Percentiles rank a stretch among this genome's conserved stretches.
Evolutionary conservation across 306 rosid species (phyloP).

Genomic region (Trifolium subterraneum): DNA sequence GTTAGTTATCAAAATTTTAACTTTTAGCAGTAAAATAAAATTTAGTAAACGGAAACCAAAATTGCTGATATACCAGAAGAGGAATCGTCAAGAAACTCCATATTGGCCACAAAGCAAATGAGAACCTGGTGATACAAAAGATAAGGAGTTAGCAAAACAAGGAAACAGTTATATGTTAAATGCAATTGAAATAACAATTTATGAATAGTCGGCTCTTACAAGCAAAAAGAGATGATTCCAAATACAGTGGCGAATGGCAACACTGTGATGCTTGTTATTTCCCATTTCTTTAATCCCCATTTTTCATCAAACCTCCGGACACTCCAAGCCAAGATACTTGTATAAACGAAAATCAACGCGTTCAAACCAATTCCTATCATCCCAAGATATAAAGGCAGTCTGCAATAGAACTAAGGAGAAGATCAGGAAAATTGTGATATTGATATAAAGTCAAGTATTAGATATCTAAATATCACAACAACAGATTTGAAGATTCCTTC

Average conservation of each 20-base stretch:
- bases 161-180: slow-evolving; percentile 23
- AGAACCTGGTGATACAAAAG: slow-evolving; percentile 55
- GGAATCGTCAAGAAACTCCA: slow-evolving; percentile 95
- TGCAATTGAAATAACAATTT: slow-evolving; percentile 22
- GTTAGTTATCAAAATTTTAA: slow-evolving; percentile 38
- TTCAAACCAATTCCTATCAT: slow-evolving; percentile 80
- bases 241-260: slow-evolving; percentile 78
- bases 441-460: slow-evolving; percentile 24
- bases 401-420: slow-evolving; percentile 57
- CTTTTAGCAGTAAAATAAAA: slow-evolving; percentile 21
- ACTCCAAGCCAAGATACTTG: slow-evolving; percentile 77
- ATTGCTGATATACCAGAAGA: slow-evolving; percentile 73
- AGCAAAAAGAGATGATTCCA: slow-evolving; percentile 86
- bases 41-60: slow-evolving; percentile 14
- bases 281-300: slow-evolving; percentile 92
- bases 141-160: slow-evolving; percentile 41
- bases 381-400: slow-evolving; percentile 90
- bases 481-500: slow-evolving; percentile 31
- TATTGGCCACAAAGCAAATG: slow-evolving; percentile 96
- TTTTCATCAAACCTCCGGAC: slow-evolving; percentile 83
- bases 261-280: slow-evolving; percentile 71
- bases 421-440: slow-evolving; percentile 36
- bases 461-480: slow-evolving; percentile 26
- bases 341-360: slow-evolving; percentile 72
- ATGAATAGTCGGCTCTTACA: slow-evolving; percentile 58